phyloP scores from a whole-genome alignment of 345 rosid genomes.

The Linum usitatissimum region DNA sequence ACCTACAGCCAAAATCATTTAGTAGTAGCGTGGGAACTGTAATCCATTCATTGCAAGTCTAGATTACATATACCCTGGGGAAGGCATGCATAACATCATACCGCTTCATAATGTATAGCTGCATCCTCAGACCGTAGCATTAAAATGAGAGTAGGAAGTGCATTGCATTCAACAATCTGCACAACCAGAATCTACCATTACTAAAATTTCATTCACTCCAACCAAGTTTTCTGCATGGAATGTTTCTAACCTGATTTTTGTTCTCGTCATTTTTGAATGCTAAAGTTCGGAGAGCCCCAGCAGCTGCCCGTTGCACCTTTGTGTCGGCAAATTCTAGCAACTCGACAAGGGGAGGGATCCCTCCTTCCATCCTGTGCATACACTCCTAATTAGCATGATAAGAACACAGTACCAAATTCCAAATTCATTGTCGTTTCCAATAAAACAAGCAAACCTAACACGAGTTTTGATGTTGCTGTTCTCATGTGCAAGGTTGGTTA shows the following conservation, averaged over 20 bases:
- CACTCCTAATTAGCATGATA: constrained; percentile 14
- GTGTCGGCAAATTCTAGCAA: constrained; percentile 40
- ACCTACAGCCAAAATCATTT: constrained; percentile 32
- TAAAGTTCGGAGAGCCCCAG: constrained; percentile 63
- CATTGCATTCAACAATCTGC: constrained; percentile 92
- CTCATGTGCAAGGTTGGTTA: constrained; percentile 97
- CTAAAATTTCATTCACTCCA: not conserved
- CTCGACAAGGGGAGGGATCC: constrained; percentile 63
- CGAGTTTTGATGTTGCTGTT: constrained; percentile 90
- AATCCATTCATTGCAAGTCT: constrained; percentile 8
- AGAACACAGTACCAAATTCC: constrained; percentile 8
- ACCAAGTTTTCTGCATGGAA: not conserved
- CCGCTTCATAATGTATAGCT: constrained; percentile 99
- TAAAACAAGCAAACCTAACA: constrained; percentile 63
- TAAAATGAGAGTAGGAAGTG: constrained; percentile 85
- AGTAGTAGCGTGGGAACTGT: constrained; percentile 1
- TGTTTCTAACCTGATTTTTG: constrained; percentile 39
- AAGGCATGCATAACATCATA: constrained; percentile 27
- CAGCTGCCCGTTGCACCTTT: constrained; percentile 75
- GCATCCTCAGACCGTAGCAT: constrained; percentile 96
- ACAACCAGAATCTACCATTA: constrained; percentile 10
- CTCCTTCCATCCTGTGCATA: constrained; percentile 68
- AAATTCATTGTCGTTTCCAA: constrained; percentile 10
- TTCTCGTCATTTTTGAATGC: constrained; percentile 70
- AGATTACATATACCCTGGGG: constrained; percentile 6